phyloP scores from a whole-genome alignment of 2,329 filamentous ascomycete species.

The Aspergillus quadricinctus region DNA sequence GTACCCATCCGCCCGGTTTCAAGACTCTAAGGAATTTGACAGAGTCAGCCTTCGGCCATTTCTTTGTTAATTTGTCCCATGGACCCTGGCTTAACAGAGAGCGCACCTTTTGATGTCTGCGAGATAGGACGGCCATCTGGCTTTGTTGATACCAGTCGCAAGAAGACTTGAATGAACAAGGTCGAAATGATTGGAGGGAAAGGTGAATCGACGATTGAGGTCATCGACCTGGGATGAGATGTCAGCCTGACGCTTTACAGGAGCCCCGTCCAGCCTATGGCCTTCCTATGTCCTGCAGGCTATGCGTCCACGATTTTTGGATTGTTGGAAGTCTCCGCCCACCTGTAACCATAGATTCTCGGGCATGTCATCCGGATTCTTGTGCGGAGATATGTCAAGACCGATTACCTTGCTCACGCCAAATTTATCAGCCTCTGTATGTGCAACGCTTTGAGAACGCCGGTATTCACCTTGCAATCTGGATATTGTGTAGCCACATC shows the following conservation, averaged over 20 bases:
- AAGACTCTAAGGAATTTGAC: conserved; percentile 38
- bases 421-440: conserved; percentile 13
- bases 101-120: conserved; percentile 62
- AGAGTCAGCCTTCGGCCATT: conserved; percentile 6
- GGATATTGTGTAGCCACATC: conserved; percentile 64
- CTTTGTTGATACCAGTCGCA: conserved; percentile 60
- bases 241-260: background rate
- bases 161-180: conserved; percentile 69
- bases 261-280: background rate
- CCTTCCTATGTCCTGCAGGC: background rate
- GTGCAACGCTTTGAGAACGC: conserved; percentile 1
- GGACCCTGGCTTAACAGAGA: conserved; percentile 1
- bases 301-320: background rate
- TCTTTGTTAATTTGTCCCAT: background rate
- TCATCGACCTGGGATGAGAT: conserved; percentile 55
- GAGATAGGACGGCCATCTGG: conserved; percentile 72
- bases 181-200: conserved; percentile 69
- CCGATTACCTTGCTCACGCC: conserved; percentile 56
- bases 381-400: conserved; percentile 67
- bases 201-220: conserved; percentile 65
- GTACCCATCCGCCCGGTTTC: conserved; percentile 75
- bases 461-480: conserved; percentile 55
- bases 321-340: conserved; percentile 13
- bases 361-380: conserved; percentile 61
- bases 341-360: conserved; percentile 65